A percentile compares a stretch with the other conserved stretches of the same genome.
These are phyloP conservation scores for Fusarium torulosum DNA, from an alignment of 2,329 filamentous ascomycete species.

Conservation along the genomic window DNA sequence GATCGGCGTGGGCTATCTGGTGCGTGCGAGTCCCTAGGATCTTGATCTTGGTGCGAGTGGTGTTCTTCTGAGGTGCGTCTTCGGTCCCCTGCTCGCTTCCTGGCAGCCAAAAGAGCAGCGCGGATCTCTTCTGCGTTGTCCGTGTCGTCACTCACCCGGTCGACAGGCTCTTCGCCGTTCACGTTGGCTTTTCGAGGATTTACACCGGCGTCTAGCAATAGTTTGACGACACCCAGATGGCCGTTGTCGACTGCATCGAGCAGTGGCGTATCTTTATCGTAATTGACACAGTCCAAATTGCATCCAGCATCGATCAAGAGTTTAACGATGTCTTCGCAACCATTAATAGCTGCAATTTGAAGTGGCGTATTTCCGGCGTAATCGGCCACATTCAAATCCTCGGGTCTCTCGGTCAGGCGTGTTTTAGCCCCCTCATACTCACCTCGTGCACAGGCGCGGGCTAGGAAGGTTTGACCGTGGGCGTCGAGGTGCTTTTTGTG, in stretches of 20 bases:
- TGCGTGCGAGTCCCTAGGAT: constrained; percentile 65
- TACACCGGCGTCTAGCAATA: constrained; percentile 86
- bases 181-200: constrained; percentile 92
- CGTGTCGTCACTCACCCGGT: constrained; percentile 79
- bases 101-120: constrained; percentile 71
- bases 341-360: constrained; percentile 91
- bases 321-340: constrained; percentile 86
- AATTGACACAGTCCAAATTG: constrained; percentile 81
- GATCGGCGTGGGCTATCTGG: constrained; percentile 71
- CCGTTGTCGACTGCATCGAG: constrained; percentile 97
- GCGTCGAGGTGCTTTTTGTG: constrained; percentile 92
- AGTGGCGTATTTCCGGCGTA: constrained; percentile 97
- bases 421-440: constrained; percentile 83
- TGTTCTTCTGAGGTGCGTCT: constrained; percentile 71
- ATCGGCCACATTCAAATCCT: constrained; percentile 89
- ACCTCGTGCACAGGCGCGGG: constrained; percentile 89
- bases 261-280: constrained; percentile 91
- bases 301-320: constrained; percentile 88
- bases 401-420: constrained; percentile 81
- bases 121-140: constrained; percentile 87
- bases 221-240: constrained; percentile 86
- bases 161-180: constrained; percentile 91
- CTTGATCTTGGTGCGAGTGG: constrained; percentile 61
- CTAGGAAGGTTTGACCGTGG: constrained; percentile 89
- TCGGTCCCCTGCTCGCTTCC: constrained; percentile 66